Evolutionary conservation across 108 stramenopile genomes (phyloP).

Genomic region (Skeletonema costatum): DNA sequence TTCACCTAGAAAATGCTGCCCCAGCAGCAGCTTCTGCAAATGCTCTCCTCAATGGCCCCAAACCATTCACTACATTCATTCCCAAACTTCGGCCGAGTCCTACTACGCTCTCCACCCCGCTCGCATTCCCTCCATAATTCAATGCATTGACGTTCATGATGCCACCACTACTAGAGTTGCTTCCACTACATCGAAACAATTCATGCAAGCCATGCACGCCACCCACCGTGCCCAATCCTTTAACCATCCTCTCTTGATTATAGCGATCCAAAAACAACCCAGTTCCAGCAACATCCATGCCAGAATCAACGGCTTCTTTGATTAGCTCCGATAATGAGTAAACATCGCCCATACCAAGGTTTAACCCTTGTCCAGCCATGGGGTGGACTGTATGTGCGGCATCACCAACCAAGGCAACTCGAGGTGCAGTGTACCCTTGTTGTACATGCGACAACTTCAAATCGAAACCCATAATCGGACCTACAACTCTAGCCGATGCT

Average conservation of each 20-base stretch:
- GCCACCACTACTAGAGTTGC: not conserved
- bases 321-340: slow-evolving; percentile 53
- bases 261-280: slow-evolving; percentile 53
- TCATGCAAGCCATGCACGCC: slow-evolving; percentile 83
- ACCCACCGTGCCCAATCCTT: slow-evolving; percentile 43
- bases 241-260: slow-evolving; percentile 63
- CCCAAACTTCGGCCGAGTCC: slow-evolving; percentile 74
- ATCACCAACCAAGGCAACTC: slow-evolving; percentile 90
- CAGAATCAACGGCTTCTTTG: slow-evolving; percentile 61
- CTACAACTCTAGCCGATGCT: slow-evolving; percentile 31
- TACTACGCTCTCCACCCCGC: slow-evolving; percentile 31
- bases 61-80: slow-evolving; percentile 78
- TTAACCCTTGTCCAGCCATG: slow-evolving; percentile 97
- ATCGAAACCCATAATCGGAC: slow-evolving; percentile 47
- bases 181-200: slow-evolving; percentile 55
- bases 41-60: slow-evolving; percentile 62
- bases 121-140: slow-evolving; percentile 1
- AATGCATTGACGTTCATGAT: not conserved
- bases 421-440: slow-evolving; percentile 38
- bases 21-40: slow-evolving; percentile 75
- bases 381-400: slow-evolving; percentile 97
- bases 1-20: slow-evolving; percentile 8
- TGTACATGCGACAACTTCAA: slow-evolving; percentile 39
- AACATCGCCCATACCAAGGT: slow-evolving; percentile 93
- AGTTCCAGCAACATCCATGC: slow-evolving; percentile 70